Base-by-base conservation (phyloP, 352 stramenopile species). In the Pythium diclinum region DNA sequence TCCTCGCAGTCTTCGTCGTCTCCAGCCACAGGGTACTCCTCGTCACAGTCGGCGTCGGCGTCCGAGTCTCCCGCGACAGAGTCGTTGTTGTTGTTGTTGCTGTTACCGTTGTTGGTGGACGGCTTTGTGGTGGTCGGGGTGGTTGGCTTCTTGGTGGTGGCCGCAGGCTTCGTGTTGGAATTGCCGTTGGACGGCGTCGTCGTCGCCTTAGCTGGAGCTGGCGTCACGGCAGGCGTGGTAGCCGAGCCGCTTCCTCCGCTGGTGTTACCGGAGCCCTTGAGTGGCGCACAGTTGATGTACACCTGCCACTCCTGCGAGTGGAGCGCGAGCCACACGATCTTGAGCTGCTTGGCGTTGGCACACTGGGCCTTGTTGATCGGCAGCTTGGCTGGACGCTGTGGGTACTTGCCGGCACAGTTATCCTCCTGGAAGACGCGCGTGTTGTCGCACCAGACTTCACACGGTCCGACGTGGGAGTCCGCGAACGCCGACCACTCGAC, bases 391-490 rank as follows among this genome's bases (percentile, higher is more conserved):
- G 63, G 56, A n/a, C 32, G 46, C 7, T 42, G 8, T 10, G 61
- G 21, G 59, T 72, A 71, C 56, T 71, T 71, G 8, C 48, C 51
- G 4, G 65, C 53, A 46, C 61, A 72, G 56, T 78, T 74, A 9
- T 72, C 59, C 33, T 76, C 59, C 38, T 76, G 54, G 51, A 71
- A 75, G 8, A 69, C 65, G 28, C 56, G 65, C 23, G 34, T 76
- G 46, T 72, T 65, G 68, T 76, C 68, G 63, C 64, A 78, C 68
- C 72, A 78, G 36, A 76, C 48, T 61, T 78, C 68, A 42, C 61
- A 71, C 44, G 68, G 72, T n/a, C 72, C 72, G 17, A 67, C 48
- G 59, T 74, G 68, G 2, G 65, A 72, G n/a, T 59, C 25, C 13
- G 65, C 62, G 25, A 75, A 69, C 42, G 51, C 34, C 36, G 65